Evolutionary conservation across 2,329 filamentous ascomycete genomes (phyloP).

Genomic region (Dichotomopilus funicola): DNA sequence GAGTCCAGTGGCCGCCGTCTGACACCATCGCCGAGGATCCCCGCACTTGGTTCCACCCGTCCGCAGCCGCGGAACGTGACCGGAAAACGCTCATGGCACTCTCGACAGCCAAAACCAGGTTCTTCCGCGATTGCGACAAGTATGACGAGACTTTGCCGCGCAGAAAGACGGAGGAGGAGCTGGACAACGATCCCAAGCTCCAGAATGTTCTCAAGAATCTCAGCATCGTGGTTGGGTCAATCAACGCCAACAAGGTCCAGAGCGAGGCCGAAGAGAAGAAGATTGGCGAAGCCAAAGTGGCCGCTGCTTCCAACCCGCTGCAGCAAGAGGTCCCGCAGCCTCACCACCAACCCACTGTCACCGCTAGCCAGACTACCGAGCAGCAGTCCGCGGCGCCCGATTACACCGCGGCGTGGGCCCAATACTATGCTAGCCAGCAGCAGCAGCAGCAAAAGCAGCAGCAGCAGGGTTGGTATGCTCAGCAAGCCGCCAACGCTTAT

Average conservation of each 20-base stretch:
- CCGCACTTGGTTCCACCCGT: conserved; percentile 7
- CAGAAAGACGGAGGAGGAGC: neutral
- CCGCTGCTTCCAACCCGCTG: neutral
- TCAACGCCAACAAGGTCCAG: conserved; percentile 29
- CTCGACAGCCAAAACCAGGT: conserved; percentile 36
- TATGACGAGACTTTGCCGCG: conserved; percentile 25
- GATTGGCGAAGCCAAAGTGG: too few species aligned
- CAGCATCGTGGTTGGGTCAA: conserved; percentile 35
- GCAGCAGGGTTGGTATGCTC: conserved; percentile 23
- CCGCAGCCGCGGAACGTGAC: conserved; percentile 15
- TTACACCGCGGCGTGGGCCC: conserved; percentile 32
- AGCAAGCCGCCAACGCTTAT: conserved; percentile 28
- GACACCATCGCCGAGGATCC: conserved; percentile 4
- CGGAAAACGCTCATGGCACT: conserved; percentile 31
- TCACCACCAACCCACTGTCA: too few species aligned
- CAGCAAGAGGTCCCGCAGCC: conserved; percentile 7
- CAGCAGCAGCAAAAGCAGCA: conserved; percentile 23
- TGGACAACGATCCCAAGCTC: conserved; percentile 33
- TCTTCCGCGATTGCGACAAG: conserved; percentile 39
- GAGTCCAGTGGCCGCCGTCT: neutral
- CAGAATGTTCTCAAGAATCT: conserved; percentile 39
- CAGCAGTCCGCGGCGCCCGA: conserved; percentile 24
- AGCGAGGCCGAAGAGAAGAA: neutral
- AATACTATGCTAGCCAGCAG: conserved; percentile 35
- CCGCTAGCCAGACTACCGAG: neutral